phyloP scores from a whole-genome alignment of 2,329 filamentous ascomycete species.

The Pseudocercospora macadamiae region DNA sequence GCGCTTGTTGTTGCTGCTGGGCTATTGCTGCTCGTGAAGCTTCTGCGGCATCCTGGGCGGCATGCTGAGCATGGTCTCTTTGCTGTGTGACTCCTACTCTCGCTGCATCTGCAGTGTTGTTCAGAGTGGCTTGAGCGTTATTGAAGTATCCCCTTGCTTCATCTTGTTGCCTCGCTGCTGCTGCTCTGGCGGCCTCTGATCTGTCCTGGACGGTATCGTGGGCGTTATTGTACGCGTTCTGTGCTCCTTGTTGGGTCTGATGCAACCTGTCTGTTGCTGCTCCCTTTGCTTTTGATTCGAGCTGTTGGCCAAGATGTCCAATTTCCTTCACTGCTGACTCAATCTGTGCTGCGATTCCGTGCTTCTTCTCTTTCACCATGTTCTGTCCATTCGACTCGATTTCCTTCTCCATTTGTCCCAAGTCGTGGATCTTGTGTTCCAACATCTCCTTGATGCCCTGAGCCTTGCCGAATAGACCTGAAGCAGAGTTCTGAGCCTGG shows the following conservation, averaged over 20 bases:
- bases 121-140: background rate
- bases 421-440: slow-evolving; percentile 24
- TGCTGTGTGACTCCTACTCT: slow-evolving; percentile 10
- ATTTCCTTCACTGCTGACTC: slow-evolving; percentile 20
- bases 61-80: background rate
- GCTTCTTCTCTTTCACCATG: slow-evolving; percentile 23
- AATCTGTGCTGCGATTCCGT: slow-evolving; percentile 15
- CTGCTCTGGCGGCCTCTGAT: background rate
- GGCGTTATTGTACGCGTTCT: background rate
- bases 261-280: slow-evolving; percentile 9
- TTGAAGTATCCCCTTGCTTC: background rate
- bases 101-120: slow-evolving; percentile 10
- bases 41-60: background rate
- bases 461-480: slow-evolving; percentile 18
- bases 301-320: slow-evolving; percentile 19
- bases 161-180: background rate
- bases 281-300: slow-evolving; percentile 19
- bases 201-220: background rate
- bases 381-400: slow-evolving; percentile 20
- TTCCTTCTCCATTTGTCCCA: slow-evolving; percentile 27
- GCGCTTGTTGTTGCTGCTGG: background rate
- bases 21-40: background rate
- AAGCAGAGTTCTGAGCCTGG: slow-evolving; percentile 19
- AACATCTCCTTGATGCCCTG: slow-evolving; percentile 20
- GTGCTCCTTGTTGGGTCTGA: slow-evolving; percentile 13